phyloP scores from a whole-genome alignment of 176 grass and related monocot species.

The Musa itinerans region DNA sequence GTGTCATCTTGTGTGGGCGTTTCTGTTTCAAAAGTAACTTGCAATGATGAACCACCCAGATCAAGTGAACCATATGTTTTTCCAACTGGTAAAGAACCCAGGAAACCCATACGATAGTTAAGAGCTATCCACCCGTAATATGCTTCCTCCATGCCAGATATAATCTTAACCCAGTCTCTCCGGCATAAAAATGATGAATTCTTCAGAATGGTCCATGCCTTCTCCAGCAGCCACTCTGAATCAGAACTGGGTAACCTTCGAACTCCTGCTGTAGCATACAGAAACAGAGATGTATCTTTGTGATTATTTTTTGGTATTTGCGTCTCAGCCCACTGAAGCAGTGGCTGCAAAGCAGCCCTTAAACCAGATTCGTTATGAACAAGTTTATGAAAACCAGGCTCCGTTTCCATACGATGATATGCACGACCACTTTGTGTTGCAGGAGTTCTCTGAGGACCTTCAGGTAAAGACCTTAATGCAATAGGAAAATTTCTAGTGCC shows the following conservation, averaged over 20 bases:
- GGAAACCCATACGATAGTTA: conserved; percentile 68
- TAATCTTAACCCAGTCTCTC: conserved; percentile 81
- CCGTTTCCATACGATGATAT: conserved; percentile 94
- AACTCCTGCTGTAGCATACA: conserved; percentile 93
- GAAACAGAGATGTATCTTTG: conserved; percentile 67
- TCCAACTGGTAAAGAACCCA: conserved; percentile 54
- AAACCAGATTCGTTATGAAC: conserved; percentile 75
- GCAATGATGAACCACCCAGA: conserved; percentile 96
- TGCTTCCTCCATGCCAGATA: conserved; percentile 94
- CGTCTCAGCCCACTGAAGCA: conserved; percentile 82
- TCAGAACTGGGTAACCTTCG: conserved; percentile 75
- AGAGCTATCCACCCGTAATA: conserved; percentile 99
- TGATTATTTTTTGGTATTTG: conserved; percentile 67
- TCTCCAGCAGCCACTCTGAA: conserved; percentile 88
- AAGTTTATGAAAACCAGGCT: conserved; percentile 89
- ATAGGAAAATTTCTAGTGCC: conserved; percentile 51
- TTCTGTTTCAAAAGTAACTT: conserved; percentile 92
- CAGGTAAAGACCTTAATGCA: conserved; percentile 61
- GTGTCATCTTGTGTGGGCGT: conserved; percentile 51
- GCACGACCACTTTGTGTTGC: conserved; percentile 56
- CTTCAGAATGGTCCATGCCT: conserved; percentile 84
- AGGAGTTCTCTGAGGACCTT: conserved; percentile 59
- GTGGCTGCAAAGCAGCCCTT: conserved; percentile 65
- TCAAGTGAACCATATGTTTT: conserved; percentile 89
- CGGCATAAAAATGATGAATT: conserved; percentile 94